A percentile compares a stretch with the other conserved stretches of the same genome.
Evolutionary conservation across 2,329 filamentous ascomycete species (phyloP).

Genomic region (Penicillium griseofulvum): DNA sequence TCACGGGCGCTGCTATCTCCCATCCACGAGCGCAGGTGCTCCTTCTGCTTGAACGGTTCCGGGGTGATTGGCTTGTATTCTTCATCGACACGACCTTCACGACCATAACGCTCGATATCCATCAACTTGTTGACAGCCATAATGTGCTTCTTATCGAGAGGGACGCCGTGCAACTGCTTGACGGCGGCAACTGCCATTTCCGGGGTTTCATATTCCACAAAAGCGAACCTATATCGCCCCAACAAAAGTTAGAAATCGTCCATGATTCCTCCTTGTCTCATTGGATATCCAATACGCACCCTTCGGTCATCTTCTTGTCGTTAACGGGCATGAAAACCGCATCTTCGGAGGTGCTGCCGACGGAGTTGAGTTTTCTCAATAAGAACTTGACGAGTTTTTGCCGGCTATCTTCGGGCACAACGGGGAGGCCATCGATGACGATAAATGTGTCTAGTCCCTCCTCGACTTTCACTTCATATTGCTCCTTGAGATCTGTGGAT

Average conservation of each 20-base stretch:
- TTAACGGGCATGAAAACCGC: constrained; percentile 91
- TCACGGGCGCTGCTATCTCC: constrained; percentile 86
- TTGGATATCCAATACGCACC: constrained; percentile 54
- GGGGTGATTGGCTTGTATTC: constrained; percentile 80
- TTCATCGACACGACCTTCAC: constrained; percentile 90
- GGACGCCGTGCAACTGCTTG: constrained; percentile 78
- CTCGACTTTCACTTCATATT: constrained; percentile 93
- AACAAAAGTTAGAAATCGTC: constrained; percentile 4
- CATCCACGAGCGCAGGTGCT: constrained; percentile 92
- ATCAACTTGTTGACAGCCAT: constrained; percentile 97
- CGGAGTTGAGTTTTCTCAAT: constrained; percentile 83
- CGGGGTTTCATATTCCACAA: constrained; percentile 90
- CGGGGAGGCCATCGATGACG: constrained; percentile 88
- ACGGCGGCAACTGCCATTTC: constrained; percentile 87
- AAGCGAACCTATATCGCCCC: constrained; percentile 70
- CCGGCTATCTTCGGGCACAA: constrained; percentile 85
- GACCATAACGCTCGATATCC: constrained; percentile 93
- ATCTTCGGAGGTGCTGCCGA: constrained; percentile 82
- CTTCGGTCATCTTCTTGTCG: constrained; percentile 79
- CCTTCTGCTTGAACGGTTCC: constrained; percentile 83
- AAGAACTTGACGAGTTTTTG: constrained; percentile 95
- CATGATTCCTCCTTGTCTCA: not conserved
- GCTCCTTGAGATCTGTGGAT: constrained; percentile 73
- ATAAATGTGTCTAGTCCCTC: constrained; percentile 96
- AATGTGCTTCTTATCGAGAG: constrained; percentile 95